phyloP scores from a whole-genome alignment of 2,329 filamentous ascomycete genomes.

The Alternaria consortialis region DNA sequence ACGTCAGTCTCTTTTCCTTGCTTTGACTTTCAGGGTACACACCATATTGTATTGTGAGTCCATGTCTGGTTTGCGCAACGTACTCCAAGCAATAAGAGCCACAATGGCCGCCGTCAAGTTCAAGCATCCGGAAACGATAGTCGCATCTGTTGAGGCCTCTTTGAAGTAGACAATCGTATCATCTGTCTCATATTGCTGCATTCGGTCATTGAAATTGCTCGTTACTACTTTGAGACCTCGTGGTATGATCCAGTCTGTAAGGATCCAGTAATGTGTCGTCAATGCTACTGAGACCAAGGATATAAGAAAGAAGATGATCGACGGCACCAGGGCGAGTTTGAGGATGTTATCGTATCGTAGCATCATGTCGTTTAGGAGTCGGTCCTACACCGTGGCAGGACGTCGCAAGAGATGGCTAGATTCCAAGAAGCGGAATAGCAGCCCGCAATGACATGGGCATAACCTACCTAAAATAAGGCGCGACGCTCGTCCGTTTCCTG shows the following conservation, averaged over 20 bases:
- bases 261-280: slow-evolving; percentile 43
- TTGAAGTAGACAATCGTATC: slow-evolving; percentile 41
- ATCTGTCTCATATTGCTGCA: slow-evolving; percentile 28
- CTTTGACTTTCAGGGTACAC: slow-evolving; percentile 8
- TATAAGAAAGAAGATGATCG: slow-evolving; percentile 36
- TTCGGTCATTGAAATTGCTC: slow-evolving; percentile 26
- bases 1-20: slow-evolving; percentile 12
- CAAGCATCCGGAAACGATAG: slow-evolving; percentile 39
- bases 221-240: slow-evolving; percentile 31
- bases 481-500: slow-evolving; percentile 18
- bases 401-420: slow-evolving; percentile 13
- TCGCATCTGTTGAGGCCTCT: slow-evolving; percentile 34
- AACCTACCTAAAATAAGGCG: slow-evolving; percentile 25
- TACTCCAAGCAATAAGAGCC: slow-evolving; percentile 36
- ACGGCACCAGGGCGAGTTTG: slow-evolving; percentile 33
- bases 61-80: slow-evolving; percentile 34
- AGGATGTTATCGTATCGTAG: slow-evolving; percentile 36
- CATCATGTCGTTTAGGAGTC: slow-evolving; percentile 9
- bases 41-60: slow-evolving; percentile 36
- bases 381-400: slow-evolving; percentile 8
- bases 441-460: slow-evolving; percentile 20
- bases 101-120: slow-evolving; percentile 35
- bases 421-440: slow-evolving; percentile 13
- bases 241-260: slow-evolving; percentile 39
- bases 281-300: slow-evolving; percentile 41